These are phyloP conservation scores for Schwanniomyces polymorphus DNA, from an alignment of 805 yeast genomes.

Conservation along the genomic window DNA sequence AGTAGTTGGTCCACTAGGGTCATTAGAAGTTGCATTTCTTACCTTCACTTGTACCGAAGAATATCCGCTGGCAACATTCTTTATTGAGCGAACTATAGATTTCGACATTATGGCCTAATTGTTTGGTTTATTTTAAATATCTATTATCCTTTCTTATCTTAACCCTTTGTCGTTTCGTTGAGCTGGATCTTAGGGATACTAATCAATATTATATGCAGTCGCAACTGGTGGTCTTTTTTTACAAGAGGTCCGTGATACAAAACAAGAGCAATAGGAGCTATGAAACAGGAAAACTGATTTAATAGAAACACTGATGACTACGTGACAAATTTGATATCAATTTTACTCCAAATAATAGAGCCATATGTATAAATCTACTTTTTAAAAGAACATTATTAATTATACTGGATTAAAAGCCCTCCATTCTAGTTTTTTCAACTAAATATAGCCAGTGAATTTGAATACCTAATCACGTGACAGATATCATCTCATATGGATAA, in stretches of 20 bases:
- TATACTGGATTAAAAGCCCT: no score
- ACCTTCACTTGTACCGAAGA: conserved; percentile 82
- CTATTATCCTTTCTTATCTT: background rate
- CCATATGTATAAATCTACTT: no score
- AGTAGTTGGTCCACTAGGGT: conserved; percentile 79
- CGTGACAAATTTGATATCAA: no score
- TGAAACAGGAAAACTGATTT: no score
- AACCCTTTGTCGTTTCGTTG: background rate
- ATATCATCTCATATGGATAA: no score
- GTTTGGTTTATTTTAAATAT: background rate
- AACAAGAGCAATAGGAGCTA: no score
- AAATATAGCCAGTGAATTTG: no score
- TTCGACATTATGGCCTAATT: conserved; percentile 56
- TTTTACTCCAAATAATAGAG: no score
- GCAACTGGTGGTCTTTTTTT: background rate
- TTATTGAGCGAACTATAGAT: conserved; percentile 75
- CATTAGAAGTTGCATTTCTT: conserved; percentile 90
- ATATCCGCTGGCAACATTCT: conserved; percentile 89
- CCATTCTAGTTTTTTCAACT: no score
- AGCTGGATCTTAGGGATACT: background rate
- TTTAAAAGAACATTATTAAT: no score
- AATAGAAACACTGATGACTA: no score
- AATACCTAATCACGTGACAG: background rate
- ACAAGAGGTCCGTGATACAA: no score
- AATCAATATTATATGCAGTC: background rate